phyloP scores from a whole-genome alignment of 441 rosid genomes.

The Mallotus repandus region DNA sequence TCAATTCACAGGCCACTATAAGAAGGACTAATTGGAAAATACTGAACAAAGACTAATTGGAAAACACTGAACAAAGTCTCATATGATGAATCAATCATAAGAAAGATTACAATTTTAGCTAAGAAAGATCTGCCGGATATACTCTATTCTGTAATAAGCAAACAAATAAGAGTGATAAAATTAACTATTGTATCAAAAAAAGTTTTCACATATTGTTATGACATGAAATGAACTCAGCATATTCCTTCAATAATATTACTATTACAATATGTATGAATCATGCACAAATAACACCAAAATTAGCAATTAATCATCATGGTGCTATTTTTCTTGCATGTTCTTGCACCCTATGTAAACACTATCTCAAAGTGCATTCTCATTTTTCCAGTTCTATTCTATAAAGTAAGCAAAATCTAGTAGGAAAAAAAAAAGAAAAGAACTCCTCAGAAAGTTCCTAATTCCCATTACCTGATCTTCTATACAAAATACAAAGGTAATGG shows the following conservation, averaged over 20 bases:
- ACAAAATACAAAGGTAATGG: not conserved
- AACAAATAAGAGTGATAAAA: not conserved
- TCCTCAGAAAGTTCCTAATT: not conserved
- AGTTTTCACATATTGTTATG: not conserved
- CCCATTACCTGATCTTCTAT: not conserved
- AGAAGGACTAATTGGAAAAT: no score
- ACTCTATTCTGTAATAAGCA: not conserved
- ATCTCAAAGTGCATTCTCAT: not conserved
- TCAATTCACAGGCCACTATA: not conserved
- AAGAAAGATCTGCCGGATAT: not conserved
- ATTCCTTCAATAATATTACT: not conserved
- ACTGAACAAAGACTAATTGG: no score
- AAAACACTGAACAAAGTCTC: not conserved
- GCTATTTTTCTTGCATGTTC: not conserved
- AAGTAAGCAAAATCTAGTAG: not conserved
- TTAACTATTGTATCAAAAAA: not conserved
- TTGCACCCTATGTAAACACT: not conserved
- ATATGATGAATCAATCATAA: not conserved
- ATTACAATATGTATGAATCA: not conserved
- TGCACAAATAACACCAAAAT: not conserved
- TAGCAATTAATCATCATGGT: not conserved
- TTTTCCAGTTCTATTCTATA: no score
- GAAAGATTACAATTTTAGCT: not conserved
- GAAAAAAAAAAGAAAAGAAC: not conserved
- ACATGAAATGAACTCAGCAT: not conserved